Conservation (phyloP, 768 basidiomycete genomes). For the Imleria badia region DNA sequence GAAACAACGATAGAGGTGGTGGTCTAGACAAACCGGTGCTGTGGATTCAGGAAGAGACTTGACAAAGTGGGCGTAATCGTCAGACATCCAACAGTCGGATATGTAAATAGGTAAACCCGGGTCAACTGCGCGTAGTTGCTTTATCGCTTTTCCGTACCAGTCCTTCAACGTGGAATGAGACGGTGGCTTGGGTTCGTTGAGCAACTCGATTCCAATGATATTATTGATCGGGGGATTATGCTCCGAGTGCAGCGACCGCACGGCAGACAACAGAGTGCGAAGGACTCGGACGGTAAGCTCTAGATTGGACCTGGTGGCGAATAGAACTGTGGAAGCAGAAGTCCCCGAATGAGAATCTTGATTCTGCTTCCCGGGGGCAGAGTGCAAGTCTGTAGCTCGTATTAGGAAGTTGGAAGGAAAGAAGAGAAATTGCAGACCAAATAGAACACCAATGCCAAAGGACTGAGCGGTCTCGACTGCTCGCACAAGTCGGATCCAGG, state of each 20-base stretch:
- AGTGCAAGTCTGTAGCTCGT: slow-evolving; percentile 58
- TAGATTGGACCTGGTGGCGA: slow-evolving; percentile 48
- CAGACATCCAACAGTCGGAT: slow-evolving; percentile 72
- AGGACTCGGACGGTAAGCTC: slow-evolving; percentile 50
- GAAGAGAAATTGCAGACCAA: slow-evolving; percentile 45
- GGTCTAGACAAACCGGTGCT: slow-evolving; percentile 63
- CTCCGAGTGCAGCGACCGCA: slow-evolving; percentile 50
- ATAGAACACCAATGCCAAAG: slow-evolving; percentile 68
- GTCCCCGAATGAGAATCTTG: slow-evolving; percentile 65
- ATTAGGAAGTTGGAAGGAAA: slow-evolving; percentile 17
- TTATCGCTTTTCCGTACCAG: slow-evolving; percentile 65
- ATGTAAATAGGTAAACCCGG: slow-evolving; percentile 67
- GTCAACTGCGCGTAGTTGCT: slow-evolving; percentile 49
- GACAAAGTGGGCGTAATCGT: slow-evolving; percentile 60
- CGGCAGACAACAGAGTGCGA: slow-evolving; percentile 37
- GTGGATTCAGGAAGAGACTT: slow-evolving; percentile 31
- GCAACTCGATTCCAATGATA: slow-evolving; percentile 54
- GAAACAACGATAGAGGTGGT: slow-evolving; percentile 84
- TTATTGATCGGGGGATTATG: slow-evolving; percentile 40
- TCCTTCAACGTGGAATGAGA: slow-evolving; percentile 49
- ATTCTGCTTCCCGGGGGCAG: slow-evolving; percentile 77
- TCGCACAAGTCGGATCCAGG: slow-evolving; percentile 61
- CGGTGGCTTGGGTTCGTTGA: slow-evolving; percentile 59
- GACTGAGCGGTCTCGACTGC: slow-evolving; percentile 59
- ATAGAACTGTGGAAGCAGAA: slow-evolving; percentile 45